A percentile compares a stretch with the other conserved stretches of the same genome.
Conservation (phyloP, 495 filamentous ascomycete genomes). For the Recurvomyces mirabilis region DNA sequence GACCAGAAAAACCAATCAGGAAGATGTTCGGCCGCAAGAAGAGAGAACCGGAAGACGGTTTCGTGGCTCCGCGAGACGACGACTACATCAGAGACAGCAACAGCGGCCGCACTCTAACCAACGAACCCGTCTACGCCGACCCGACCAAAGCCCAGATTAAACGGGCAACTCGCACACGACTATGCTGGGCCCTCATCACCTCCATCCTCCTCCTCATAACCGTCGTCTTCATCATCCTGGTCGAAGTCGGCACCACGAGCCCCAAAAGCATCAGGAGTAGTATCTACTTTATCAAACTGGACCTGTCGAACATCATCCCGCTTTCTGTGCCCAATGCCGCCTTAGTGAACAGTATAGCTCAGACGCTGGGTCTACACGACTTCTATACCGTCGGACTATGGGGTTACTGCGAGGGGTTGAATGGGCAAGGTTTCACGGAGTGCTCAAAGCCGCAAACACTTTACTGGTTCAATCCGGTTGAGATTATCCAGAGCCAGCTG, state of each 20-base stretch:
- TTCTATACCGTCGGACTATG: slow-evolving; percentile 90
- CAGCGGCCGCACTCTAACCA: slow-evolving; percentile 13
- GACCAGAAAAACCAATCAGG: too few relatives aligned
- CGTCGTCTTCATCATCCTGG: slow-evolving; percentile 65
- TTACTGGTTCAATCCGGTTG: slow-evolving; percentile 86
- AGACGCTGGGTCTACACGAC: slow-evolving; percentile 76
- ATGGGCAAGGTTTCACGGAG: slow-evolving; percentile 55
- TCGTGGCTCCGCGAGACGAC: neutral
- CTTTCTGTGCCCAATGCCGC: slow-evolving; percentile 58
- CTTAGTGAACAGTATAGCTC: slow-evolving; percentile 81
- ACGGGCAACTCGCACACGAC: slow-evolving; percentile 45
- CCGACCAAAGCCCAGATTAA: slow-evolving; percentile 33
- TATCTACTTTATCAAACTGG: slow-evolving; percentile 74
- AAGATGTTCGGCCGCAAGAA: slow-evolving; percentile 25
- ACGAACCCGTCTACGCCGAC: slow-evolving; percentile 14
- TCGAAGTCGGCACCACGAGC: slow-evolving; percentile 61
- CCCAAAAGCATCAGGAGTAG: slow-evolving; percentile 45
- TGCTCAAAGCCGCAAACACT: slow-evolving; percentile 58
- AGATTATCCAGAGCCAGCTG: slow-evolving; percentile 65
- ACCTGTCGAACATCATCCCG: slow-evolving; percentile 77
- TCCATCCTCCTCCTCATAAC: slow-evolving; percentile 61
- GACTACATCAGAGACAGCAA: slow-evolving; percentile 3
- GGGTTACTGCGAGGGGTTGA: slow-evolving; percentile 81
- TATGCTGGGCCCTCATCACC: slow-evolving; percentile 45
- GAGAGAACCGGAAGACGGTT: neutral